Percentiles rank a stretch among this genome's conserved stretches.
phyloP scores from a whole-genome alignment of 257 asterid genomes.

The Orobanche coerulescens region DNA sequence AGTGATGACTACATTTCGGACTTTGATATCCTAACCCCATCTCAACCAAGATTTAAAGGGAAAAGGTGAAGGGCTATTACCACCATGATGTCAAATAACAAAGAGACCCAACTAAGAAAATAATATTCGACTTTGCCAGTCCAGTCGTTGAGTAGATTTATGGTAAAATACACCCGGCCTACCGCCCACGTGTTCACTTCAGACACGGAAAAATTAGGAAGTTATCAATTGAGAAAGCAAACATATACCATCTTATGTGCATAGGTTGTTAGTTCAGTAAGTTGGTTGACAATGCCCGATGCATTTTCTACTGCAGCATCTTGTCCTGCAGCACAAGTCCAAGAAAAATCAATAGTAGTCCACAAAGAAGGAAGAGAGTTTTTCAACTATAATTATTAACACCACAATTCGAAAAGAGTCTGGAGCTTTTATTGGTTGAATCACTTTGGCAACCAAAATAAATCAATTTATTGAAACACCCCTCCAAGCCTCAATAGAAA shows the following conservation, averaged over 20 bases:
- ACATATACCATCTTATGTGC: constrained; percentile 52
- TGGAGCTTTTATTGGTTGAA: neutral
- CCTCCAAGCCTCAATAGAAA: too few relatives aligned
- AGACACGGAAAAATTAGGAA: neutral
- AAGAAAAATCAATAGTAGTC: constrained; percentile 9
- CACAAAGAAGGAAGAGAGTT: constrained; percentile 5
- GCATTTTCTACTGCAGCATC: constrained; percentile 66
- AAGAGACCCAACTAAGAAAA: neutral
- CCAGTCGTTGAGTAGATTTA: too few relatives aligned
- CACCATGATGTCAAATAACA: neutral
- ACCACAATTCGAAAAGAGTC: neutral
- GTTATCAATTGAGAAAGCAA: constrained; percentile 7
- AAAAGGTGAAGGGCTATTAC: neutral
- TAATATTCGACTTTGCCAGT: neutral
- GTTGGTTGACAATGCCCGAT: constrained; percentile 43
- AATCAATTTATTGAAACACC: too few relatives aligned
- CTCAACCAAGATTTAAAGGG: neutral
- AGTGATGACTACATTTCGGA: neutral
- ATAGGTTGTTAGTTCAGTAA: constrained; percentile 48
- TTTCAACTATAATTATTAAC: neutral
- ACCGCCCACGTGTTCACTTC: too few relatives aligned
- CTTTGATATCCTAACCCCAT: neutral
- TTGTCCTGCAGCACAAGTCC: constrained; percentile 41
- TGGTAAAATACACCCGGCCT: too few relatives aligned
- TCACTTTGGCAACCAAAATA: neutral